phyloP scores from a whole-genome alignment of 2,329 filamentous ascomycete genomes.

The Cercospora citrullina region DNA sequence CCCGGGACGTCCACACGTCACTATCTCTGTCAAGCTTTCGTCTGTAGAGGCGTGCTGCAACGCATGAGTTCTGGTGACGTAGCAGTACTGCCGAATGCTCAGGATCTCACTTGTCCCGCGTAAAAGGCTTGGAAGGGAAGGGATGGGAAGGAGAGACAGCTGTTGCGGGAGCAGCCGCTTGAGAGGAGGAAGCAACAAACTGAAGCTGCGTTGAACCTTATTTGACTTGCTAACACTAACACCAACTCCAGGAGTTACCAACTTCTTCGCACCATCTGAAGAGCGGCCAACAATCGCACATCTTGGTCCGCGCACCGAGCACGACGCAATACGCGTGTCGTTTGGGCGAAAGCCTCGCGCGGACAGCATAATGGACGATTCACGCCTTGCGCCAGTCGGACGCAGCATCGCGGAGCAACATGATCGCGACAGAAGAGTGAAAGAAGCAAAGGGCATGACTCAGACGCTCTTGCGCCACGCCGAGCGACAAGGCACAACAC shows the following conservation, averaged over 20 bases:
- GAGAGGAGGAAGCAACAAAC: not conserved
- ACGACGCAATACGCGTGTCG: not conserved
- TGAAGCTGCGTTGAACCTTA: not conserved
- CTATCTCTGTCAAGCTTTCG: not conserved
- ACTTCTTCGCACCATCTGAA: conserved; percentile 3
- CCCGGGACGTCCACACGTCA: not conserved
- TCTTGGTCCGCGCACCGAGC: not conserved
- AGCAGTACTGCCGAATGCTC: not conserved
- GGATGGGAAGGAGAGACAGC: not conserved
- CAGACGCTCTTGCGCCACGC: conserved; percentile 63
- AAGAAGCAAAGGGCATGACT: conserved; percentile 72
- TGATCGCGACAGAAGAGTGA: conserved; percentile 40
- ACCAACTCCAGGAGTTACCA: not conserved
- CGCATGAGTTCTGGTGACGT: not conserved
- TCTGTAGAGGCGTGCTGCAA: not conserved
- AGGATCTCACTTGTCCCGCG: not conserved
- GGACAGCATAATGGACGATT: conserved; percentile 32
- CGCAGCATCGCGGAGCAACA: conserved; percentile 24
- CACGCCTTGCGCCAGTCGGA: conserved; percentile 31
- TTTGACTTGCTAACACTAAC: not conserved
- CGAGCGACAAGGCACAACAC: conserved; percentile 58
- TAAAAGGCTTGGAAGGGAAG: not conserved
- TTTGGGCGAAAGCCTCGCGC: not conserved
- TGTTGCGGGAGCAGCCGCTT: not conserved
- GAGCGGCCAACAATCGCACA: not conserved